Percentiles rank a stretch among this genome's conserved stretches.
Evolutionary conservation across 306 rosid genomes (phyloP).

Genomic region (Fragaria ananassa): DNA sequence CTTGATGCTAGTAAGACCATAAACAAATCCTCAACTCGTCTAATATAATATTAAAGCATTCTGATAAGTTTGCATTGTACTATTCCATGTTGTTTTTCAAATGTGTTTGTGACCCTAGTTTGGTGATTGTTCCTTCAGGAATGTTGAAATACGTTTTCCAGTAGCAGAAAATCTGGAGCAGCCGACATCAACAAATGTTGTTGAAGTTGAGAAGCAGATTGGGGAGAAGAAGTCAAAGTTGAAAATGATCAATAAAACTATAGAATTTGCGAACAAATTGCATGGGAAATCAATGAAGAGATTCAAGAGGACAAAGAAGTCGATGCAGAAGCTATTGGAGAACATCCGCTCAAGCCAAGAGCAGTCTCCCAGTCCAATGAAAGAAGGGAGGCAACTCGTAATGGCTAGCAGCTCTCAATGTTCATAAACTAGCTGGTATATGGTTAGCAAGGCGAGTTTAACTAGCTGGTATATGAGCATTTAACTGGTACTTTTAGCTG

Average conservation of each 20-base stretch:
- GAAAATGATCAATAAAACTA: not conserved
- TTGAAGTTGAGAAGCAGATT: slow-evolving; percentile 9
- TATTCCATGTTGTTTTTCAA: no score
- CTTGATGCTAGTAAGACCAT: no score
- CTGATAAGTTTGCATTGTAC: no score
- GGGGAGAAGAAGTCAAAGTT: slow-evolving; percentile 18
- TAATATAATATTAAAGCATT: no score
- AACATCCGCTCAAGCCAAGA: not conserved
- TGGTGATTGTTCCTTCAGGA: slow-evolving; percentile 32
- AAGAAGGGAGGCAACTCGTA: not conserved
- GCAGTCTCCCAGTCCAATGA: not conserved
- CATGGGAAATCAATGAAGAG: not conserved
- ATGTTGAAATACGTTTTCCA: slow-evolving; percentile 44
- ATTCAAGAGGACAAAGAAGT: not conserved
- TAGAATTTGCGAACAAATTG: rapidly evolving
- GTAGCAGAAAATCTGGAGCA: slow-evolving; percentile 7
- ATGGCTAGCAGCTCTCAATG: not conserved
- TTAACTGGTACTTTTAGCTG: not conserved
- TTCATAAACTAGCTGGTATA: not conserved
- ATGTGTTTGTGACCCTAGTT: not conserved
- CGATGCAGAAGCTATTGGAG: not conserved
- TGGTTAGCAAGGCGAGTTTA: not conserved
- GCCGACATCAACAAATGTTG: not conserved
- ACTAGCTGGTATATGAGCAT: not conserved
- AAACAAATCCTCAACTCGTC: no score